Conservation (phyloP, 345 rosid species). For the Raphanus raphanistrum region DNA sequence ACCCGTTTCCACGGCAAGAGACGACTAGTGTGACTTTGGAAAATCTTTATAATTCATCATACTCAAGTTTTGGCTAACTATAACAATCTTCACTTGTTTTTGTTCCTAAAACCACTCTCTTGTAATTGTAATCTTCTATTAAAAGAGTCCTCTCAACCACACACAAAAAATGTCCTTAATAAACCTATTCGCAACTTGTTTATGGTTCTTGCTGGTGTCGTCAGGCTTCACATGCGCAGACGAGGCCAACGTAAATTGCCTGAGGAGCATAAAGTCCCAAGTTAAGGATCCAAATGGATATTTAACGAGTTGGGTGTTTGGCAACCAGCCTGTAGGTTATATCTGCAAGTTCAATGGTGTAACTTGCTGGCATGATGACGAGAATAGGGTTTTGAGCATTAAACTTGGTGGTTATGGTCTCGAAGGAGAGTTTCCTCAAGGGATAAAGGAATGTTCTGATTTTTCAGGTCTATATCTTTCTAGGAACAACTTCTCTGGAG, state of each 20-base stretch:
- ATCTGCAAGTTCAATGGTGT: slow-evolving; percentile 78
- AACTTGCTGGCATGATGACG: slow-evolving; percentile 88
- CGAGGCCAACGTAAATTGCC: not conserved
- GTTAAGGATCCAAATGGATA: not conserved
- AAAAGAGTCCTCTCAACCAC: not conserved
- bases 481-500: too few species aligned
- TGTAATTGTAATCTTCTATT: not conserved
- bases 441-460: too few species aligned
- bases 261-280: not conserved
- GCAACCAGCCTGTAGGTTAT: slow-evolving; percentile 38
- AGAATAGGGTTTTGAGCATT: slow-evolving; percentile 8
- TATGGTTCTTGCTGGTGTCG: not conserved
- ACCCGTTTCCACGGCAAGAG: not conserved
- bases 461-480: too few species aligned
- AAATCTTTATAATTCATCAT: not conserved
- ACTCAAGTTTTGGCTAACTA: not conserved
- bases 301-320: not conserved
- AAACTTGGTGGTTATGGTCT: too few species aligned
- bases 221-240: not conserved
- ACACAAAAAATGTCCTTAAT: not conserved
- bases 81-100: not conserved
- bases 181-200: not conserved
- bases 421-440: too few species aligned
- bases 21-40: not conserved
- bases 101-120: not conserved